Base-by-base conservation (phyloP, 1,139 yeast genomes). In the Entelexis paramagnoliae region DNA sequence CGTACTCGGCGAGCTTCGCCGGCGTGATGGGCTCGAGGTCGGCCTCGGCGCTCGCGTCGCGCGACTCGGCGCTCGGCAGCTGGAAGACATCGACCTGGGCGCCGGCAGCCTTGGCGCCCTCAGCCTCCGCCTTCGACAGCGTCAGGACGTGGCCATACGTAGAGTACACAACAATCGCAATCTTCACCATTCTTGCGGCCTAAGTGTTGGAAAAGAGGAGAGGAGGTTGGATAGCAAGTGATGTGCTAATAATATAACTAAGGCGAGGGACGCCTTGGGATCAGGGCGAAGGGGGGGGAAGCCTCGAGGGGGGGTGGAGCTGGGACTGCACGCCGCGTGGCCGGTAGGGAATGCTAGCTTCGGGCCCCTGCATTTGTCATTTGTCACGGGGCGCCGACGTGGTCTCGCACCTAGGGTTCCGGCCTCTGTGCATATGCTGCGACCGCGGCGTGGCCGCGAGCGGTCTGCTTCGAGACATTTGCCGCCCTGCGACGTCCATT, bases 61-160 rank as follows among this genome's bases (percentile, higher is more conserved):
- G 68, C 16, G 76, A 62, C 54, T 79, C 72, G 42, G 81, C 78
- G 65, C 80, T 81, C 51, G 81, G 76, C 50, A 81, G 75, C 69
- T 79, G 83, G 67, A 61, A 79, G 55, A 81, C 66, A 56, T 73
- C 76, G 40, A 80, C 83, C n/a, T 64, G 60, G 53, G 80, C 82
- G 57, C 86, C 86, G 26, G 82, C 80, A 61, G 56, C 51, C 51
- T 73, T 77, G 53, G 79, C 68, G 52, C 86, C 86, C 56, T 69
- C 70, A 64, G 76, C 72, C 59, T 76, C 75, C 48, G 78, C 70
- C 65, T 75, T 71, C 53, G 85, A 83, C 66, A 80, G 63, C 41
- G 67, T 63, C 54, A 72, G 70, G 56, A 79, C 67, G 64, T 81
- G 88, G 51, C 83, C 83, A 65, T 79, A 81, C 43, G 78, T 71